Conservation (phyloP, 306 rosid species). For the Pueraria montana region DNA sequence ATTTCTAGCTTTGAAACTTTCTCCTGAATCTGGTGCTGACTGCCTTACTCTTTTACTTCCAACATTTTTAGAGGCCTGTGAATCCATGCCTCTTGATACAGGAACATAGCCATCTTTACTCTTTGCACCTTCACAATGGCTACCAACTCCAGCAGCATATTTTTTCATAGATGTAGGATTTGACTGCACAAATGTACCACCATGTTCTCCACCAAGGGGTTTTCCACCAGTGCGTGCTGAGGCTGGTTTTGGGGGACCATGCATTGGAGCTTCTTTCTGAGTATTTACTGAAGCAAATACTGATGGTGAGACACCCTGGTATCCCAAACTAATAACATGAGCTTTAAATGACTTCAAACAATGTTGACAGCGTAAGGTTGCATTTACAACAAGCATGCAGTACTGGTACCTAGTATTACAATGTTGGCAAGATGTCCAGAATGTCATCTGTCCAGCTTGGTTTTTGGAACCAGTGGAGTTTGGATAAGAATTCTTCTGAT, state of each 20-base stretch:
- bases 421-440: slow-evolving; percentile 73
- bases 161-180: slow-evolving; percentile 46
- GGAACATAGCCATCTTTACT: slow-evolving; percentile 49
- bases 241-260: slow-evolving; percentile 33
- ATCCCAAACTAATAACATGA: slow-evolving; percentile 41
- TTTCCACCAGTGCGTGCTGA: slow-evolving; percentile 36
- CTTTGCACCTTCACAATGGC: slow-evolving; percentile 45
- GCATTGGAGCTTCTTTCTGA: slow-evolving; percentile 46
- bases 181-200: background rate
- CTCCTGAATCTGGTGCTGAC: slow-evolving; percentile 50
- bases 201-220: slow-evolving; percentile 12
- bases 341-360: slow-evolving; percentile 66
- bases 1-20: slow-evolving; percentile 45
- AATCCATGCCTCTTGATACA: slow-evolving; percentile 47
- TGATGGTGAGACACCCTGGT: slow-evolving; percentile 42
- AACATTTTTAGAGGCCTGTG: slow-evolving; percentile 49
- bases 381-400: slow-evolving; percentile 36
- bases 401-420: slow-evolving; percentile 63
- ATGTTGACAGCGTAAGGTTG: slow-evolving; percentile 55
- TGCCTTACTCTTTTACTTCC: slow-evolving; percentile 68
- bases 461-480: slow-evolving; percentile 39
- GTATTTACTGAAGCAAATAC: slow-evolving; percentile 23
- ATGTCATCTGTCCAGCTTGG: slow-evolving; percentile 53
- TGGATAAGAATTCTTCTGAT: too few relatives aligned
- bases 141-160: slow-evolving; percentile 49